phyloP scores from a whole-genome alignment of 164 flowering plant genomes.

The Umbilicus rupestris region DNA sequence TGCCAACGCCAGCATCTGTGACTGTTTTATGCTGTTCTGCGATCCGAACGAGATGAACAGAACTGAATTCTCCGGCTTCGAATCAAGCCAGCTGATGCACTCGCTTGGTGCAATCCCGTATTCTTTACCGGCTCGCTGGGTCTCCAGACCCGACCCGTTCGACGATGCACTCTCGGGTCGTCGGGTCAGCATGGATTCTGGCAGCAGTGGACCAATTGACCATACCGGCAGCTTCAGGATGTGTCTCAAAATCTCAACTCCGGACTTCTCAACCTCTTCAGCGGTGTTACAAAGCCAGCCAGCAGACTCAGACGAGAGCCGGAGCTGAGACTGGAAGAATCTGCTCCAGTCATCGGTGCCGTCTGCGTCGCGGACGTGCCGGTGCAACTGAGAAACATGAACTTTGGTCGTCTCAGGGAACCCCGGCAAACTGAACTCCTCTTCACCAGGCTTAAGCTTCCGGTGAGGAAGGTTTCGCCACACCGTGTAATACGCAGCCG shows the following conservation, averaged over 20 bases:
- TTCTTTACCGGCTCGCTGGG: constrained; percentile 16
- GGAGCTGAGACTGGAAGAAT: constrained; percentile 23
- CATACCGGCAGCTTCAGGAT: constrained; percentile 22
- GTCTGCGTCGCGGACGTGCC: constrained; percentile 22
- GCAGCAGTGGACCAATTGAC: constrained; percentile 31
- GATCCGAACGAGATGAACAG: constrained; percentile 28
- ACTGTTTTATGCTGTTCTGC: constrained; percentile 16
- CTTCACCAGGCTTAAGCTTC: neutral
- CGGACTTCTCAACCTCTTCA: constrained; percentile 28
- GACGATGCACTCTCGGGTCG: neutral
- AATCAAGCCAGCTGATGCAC: constrained; percentile 26
- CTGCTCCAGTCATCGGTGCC: constrained; percentile 30
- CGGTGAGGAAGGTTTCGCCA: constrained; percentile 31
- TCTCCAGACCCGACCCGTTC: neutral
- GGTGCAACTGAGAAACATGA: constrained; percentile 18
- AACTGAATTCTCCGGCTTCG: constrained; percentile 14
- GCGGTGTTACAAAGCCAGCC: constrained; percentile 29
- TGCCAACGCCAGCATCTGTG: constrained; percentile 26
- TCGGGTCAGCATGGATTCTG: constrained; percentile 8
- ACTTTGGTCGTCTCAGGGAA: constrained; percentile 21
- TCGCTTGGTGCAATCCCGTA: constrained; percentile 18
- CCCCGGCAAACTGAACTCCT: constrained; percentile 20
- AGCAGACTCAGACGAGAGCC: constrained; percentile 11
- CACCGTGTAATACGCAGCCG: constrained; percentile 20
- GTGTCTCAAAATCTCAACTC: constrained; percentile 18